A percentile compares a stretch with the other conserved stretches of the same genome.
phyloP scores from a whole-genome alignment of 768 basidiomycete genomes.

The Phaffia australis region DNA sequence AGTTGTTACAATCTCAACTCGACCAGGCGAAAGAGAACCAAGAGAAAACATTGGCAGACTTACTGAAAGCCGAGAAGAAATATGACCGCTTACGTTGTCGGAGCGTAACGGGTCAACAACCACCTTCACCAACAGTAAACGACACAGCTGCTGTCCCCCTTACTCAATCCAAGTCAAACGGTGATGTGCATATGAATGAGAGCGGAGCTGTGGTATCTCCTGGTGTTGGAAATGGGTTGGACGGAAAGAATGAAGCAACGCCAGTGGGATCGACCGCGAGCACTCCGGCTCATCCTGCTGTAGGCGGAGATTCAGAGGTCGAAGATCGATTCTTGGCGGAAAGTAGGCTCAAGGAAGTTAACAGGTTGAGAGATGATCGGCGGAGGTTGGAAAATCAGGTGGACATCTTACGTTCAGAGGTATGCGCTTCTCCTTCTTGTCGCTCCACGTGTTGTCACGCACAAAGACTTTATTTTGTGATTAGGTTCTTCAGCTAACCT shows the following conservation, averaged over 20 bases:
- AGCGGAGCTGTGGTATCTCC: not conserved
- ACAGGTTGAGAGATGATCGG: slow-evolving; percentile 31
- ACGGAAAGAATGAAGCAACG: too few relatives aligned
- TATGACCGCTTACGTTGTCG: slow-evolving; percentile 28
- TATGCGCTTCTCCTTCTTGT: slow-evolving; percentile 9
- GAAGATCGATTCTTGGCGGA: slow-evolving; percentile 28
- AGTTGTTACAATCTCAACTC: slow-evolving; percentile 28
- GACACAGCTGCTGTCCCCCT: not conserved
- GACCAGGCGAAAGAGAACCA: slow-evolving; percentile 26
- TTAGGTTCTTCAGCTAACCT: too few relatives aligned
- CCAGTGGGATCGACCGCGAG: too few relatives aligned
- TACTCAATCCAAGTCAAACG: not conserved
- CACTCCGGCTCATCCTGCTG: too few relatives aligned
- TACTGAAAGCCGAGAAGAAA: slow-evolving; percentile 31
- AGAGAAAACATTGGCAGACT: slow-evolving; percentile 25
- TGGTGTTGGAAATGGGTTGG: too few relatives aligned
- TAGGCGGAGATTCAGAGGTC: not conserved
- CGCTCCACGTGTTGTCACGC: too few relatives aligned
- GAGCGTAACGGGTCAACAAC: slow-evolving; percentile 27
- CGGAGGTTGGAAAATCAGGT: slow-evolving; percentile 28
- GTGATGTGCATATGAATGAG: not conserved
- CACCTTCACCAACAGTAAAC: not conserved
- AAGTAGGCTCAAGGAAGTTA: slow-evolving; percentile 30
- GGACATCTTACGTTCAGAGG: slow-evolving; percentile 30
- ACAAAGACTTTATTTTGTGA: too few relatives aligned